Conservation (phyloP, 2,329 filamentous ascomycete genomes). For the Colletotrichum sidae region DNA sequence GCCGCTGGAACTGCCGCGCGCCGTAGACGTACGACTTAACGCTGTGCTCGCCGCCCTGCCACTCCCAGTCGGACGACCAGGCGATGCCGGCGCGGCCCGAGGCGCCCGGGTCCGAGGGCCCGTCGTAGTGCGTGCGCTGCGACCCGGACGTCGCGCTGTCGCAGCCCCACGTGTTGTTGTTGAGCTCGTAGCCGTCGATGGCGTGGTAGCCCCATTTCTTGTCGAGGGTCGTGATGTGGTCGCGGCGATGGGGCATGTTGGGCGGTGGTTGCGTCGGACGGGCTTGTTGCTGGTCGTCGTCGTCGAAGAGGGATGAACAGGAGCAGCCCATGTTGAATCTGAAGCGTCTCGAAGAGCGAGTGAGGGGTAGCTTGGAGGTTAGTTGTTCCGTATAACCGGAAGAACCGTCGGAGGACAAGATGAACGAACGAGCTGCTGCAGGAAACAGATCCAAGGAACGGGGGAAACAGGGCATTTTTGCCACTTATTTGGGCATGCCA, state of each 20-base stretch:
- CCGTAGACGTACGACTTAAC: slow-evolving; percentile 60
- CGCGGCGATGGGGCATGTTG: slow-evolving; percentile 39
- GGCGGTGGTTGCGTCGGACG: slow-evolving; percentile 14
- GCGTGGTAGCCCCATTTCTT: slow-evolving; percentile 46
- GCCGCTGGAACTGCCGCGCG: slow-evolving; percentile 47
- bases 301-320: slow-evolving; percentile 15
- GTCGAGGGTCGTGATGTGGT: slow-evolving; percentile 40
- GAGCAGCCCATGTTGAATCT: slow-evolving; percentile 8
- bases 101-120: slow-evolving; percentile 43
- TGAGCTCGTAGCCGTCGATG: slow-evolving; percentile 45
- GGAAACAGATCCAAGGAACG: neutral
- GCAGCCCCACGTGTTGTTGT: slow-evolving; percentile 60
- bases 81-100: slow-evolving; percentile 43
- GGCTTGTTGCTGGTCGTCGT: slow-evolving; percentile 17
- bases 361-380: neutral
- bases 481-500: neutral
- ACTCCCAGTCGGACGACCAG: slow-evolving; percentile 56
- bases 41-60: slow-evolving; percentile 50
- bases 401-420: too few species aligned
- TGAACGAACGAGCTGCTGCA: neutral
- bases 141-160: slow-evolving; percentile 47
- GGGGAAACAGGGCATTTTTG: neutral
- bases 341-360: neutral
- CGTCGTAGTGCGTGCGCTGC: slow-evolving; percentile 56
- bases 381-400: neutral